Base-by-base conservation (phyloP, 176 grass and related monocot species). In the Aegilops speltoides region DNA sequence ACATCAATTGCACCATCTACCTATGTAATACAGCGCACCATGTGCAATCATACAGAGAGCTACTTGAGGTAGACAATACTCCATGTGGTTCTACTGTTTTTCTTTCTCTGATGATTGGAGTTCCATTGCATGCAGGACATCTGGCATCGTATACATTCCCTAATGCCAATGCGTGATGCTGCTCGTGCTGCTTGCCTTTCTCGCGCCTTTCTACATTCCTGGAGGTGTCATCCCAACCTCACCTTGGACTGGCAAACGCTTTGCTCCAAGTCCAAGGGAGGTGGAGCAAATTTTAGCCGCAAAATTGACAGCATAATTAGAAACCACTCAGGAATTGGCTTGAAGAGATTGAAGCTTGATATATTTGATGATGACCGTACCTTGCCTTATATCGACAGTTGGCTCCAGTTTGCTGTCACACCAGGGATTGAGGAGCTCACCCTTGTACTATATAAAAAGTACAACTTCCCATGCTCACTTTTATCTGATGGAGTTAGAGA, bases 131-230 rank as follows among this genome's bases (percentile, higher is more conserved):
- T 36, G 29, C 83, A 85, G 83, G 73, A 78, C 66, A 67, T 85
- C 29, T 85, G 76, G 22, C 13, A 22, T 68, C 31, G 5, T 77
- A 28, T 85, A 57, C 76, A 57, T 37, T 78, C 73, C 22, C 12
- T 56, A 7, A 4, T 85, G 45, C 63, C 73, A 56, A 3, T 85
- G 61, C 31, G 52, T 57, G 83, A 85, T 40, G 83, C 83, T 26
- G 73, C 83, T 8, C 73, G 83, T 57, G 73, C 73, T 68, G 73
- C 83, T 23, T 85, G 83, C 22, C 22, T 77, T 7, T 82, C 80
- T 34, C 80, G 5, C 11, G 25, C 45, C n/a, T 82, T 78, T 85
- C 28, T 78, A 62, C 54, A 17, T 8, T 83, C 33, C 33, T 83
- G 68, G 83, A 85, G 62, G 52, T 32, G 5, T 6, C 48, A 37